Conservation (phyloP, 2,329 filamentous ascomycete species). For the Chaetomiaceae sp. region DNA sequence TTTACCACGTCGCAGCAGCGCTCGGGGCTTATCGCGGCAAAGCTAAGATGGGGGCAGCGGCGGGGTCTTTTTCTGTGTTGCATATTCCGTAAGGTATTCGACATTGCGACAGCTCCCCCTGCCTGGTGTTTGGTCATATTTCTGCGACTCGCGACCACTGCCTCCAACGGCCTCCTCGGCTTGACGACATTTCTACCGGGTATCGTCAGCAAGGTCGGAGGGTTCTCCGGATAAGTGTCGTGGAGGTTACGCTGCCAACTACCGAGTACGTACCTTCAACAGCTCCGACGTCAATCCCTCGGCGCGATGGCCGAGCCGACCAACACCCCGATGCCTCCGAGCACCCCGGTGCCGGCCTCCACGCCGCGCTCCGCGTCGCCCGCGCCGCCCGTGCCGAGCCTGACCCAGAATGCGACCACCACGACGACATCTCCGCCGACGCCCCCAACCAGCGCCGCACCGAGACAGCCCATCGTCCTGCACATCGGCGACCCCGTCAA, state of each 20-base stretch:
- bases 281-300: too few relatives aligned
- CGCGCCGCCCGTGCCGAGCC: slow-evolving; percentile 22
- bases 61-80: too few relatives aligned
- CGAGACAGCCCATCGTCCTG: slow-evolving; percentile 51
- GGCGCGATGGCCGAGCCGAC: slow-evolving; percentile 27
- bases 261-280: too few relatives aligned
- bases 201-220: not conserved
- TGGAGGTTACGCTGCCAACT: not conserved
- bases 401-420: slow-evolving; percentile 23
- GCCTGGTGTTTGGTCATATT: slow-evolving; percentile 8
- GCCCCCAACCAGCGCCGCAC: not conserved
- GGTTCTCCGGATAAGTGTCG: not conserved
- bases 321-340: slow-evolving; percentile 27
- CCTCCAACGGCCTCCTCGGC: too few relatives aligned
- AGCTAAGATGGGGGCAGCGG: too few relatives aligned
- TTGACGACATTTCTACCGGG: not conserved
- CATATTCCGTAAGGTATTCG: too few relatives aligned
- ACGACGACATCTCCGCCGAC: slow-evolving; percentile 13
- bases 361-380: slow-evolving; percentile 28
- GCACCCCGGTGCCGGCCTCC: slow-evolving; percentile 26
- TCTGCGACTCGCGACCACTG: not conserved
- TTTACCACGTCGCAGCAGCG: slow-evolving; percentile 6
- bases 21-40: slow-evolving; percentile 16
- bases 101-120: slow-evolving; percentile 11
- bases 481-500: slow-evolving; percentile 63